Base-by-base conservation (phyloP, 257 asterid species). In the Jasminum sambac region DNA sequence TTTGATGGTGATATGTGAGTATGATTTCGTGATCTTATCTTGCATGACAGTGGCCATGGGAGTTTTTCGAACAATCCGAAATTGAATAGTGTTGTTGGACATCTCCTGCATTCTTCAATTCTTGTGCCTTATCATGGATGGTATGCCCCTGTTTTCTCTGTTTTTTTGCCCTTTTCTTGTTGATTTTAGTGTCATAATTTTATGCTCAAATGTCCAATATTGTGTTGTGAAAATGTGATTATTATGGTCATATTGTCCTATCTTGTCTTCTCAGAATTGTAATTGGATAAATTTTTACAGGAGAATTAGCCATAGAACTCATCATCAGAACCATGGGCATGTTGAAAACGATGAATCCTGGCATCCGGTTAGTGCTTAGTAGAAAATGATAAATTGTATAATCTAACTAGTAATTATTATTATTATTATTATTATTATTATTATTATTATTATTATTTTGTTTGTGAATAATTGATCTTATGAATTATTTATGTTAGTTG, bases 41-140 rank as follows among this genome's bases (percentile, higher is more conserved):
- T 11, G 48, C 11, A 42, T 42, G 4, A 11, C 48, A 42, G 48
- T 84, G 99, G 99, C 7, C 99, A 95, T 89, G 99, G 99, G 42
- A 91, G 99, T 78, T 91, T 95, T 81, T 91, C 98, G 0, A 89
- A 72, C 79, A 69, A 91, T 76, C 90, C 80, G 39, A 91, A 82
- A 78, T 44, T 95, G 81, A 95, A 95, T 44, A 88, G 96, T 77
- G 95, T 91, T 6, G 96, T 70, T 69, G 99, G 99, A 10, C 99
- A 91, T 82, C 67, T 95, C 50, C 96, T 89, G 66, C 99, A 95
- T 80, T 95, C 98, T 41, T 91, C 96, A 8, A 95, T 95, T 72
- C 95, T 95, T 7, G 99, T 95, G 25, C 99, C 99, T 11, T 95
- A 89, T 66, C 98, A 95, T 79, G 99, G 99, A 85, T 95, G 99